These are phyloP conservation scores for Lathyrus sativus DNA, from an alignment of 306 rosid genomes.

Conservation along the genomic window DNA sequence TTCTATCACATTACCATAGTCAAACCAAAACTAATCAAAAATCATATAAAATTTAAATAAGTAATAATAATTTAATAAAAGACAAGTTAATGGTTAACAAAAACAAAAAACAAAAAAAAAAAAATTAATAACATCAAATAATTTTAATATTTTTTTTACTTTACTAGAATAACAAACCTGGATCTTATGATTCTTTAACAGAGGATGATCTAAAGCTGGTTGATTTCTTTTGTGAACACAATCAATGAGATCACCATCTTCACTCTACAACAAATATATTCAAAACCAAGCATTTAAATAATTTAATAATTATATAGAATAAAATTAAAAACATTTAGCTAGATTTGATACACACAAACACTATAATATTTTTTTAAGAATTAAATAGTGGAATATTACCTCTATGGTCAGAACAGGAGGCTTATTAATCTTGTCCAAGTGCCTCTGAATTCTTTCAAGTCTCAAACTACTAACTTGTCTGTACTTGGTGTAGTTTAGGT, in stretches of 20 bases:
- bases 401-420: constrained; percentile 68
- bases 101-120: too few relatives aligned
- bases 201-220: constrained; percentile 66
- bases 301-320: not conserved
- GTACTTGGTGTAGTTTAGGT: constrained; percentile 57
- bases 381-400: constrained; percentile 41
- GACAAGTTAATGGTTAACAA: too few relatives aligned
- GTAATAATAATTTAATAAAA: too few relatives aligned
- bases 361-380: not conserved
- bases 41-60: too few relatives aligned
- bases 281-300: not conserved
- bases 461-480: constrained; percentile 65
- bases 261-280: constrained; percentile 57
- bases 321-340: not conserved
- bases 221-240: constrained; percentile 64
- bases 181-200: constrained; percentile 62
- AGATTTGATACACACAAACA: too few relatives aligned
- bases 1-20: constrained; percentile 47
- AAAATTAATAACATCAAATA: too few relatives aligned
- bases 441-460: constrained; percentile 74
- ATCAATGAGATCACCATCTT: constrained; percentile 64
- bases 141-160: too few relatives aligned
- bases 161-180: constrained; percentile 43
- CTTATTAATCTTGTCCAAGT: constrained; percentile 81
- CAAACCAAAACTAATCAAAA: not conserved